Evolutionary conservation across 371 early-diverging fungal species (phyloP).

Genomic region (Mortierella sp.): DNA sequence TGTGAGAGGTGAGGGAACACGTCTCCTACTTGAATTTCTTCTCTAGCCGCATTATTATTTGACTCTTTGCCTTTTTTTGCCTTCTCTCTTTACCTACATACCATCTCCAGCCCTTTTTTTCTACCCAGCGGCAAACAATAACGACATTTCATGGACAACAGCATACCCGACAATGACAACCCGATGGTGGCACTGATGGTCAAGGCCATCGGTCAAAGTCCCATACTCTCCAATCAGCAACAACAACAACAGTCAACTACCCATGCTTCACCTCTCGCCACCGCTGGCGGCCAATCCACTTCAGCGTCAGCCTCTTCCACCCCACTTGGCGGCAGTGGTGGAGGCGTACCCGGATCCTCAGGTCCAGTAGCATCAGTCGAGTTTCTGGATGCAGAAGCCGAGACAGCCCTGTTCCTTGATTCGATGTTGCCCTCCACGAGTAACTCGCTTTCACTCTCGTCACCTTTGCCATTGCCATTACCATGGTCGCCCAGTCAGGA

Average conservation of each 20-base stretch:
- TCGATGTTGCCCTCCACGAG: background rate
- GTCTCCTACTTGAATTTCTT: background rate
- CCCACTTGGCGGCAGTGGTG: no score
- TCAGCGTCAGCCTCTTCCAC: background rate
- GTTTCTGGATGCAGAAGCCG: background rate
- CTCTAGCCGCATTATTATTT: background rate
- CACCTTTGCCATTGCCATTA: background rate
- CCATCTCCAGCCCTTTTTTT: background rate
- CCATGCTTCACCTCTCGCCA: background rate
- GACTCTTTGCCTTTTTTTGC: background rate
- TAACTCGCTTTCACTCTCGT: background rate
- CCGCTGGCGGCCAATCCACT: no score
- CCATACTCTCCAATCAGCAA: background rate
- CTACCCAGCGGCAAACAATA: background rate
- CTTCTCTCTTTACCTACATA: background rate
- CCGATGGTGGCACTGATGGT: background rate
- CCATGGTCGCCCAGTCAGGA: conserved; percentile 3
- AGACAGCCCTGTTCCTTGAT: background rate
- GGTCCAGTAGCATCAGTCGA: conserved; percentile 1
- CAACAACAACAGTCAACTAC: background rate
- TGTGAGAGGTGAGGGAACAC: no score
- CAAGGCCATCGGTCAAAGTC: background rate
- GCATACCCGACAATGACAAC: background rate
- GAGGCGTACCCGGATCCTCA: background rate
- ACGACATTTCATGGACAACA: background rate